Base-by-base conservation (phyloP, 2,329 filamentous ascomycete species). In the Paecilomyces dactylethromorphus region DNA sequence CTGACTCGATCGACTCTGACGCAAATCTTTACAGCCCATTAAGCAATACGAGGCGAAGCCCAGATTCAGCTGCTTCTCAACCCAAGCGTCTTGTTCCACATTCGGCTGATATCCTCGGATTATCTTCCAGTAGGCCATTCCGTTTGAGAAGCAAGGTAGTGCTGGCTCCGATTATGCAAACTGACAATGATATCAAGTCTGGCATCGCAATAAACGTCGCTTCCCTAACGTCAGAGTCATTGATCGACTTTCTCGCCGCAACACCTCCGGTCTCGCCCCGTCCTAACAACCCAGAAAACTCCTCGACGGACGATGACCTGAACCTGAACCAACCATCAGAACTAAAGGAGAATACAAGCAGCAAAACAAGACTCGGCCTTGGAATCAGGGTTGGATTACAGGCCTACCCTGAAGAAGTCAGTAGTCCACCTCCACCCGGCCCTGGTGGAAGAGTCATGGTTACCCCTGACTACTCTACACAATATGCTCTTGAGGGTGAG, bases 381-480 rank as follows among this genome's bases (percentile, higher is more conserved):
- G 56, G 56, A 12, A 50, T 58, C 56, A 35, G 35, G 5, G 52
- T 58, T 24, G 56, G 52, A 15, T 21, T 56, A 54, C 45, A 63
- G 57, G 49, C 62, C 62, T 45, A 61, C 56, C 50, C 61, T 12
- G 32, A 56, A 59, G 51, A 60, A 54, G 22, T 62, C 56, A 22
- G 57, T 58, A 54, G 64, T 63, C 62, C 63, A 21, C 55, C 64
- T 8, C 65, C 65, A 2, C 63, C 65, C 1, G 62, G 55, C 10
- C 65, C 65, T 3, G 62, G 59, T 33, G 65, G 64, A 11, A 58
- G 63, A 52, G 24, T 57, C 3, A 66, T 66, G 65, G 63, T 66
- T 26, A 59, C 62, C n/a, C 64, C 64, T 13, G 64, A 66, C 54
- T 65, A 63, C 32, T 64, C 61, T 21, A 32, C 58, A 3, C 62